phyloP scores from a whole-genome alignment of 352 stramenopile species.

The Phytophthora pisi region DNA sequence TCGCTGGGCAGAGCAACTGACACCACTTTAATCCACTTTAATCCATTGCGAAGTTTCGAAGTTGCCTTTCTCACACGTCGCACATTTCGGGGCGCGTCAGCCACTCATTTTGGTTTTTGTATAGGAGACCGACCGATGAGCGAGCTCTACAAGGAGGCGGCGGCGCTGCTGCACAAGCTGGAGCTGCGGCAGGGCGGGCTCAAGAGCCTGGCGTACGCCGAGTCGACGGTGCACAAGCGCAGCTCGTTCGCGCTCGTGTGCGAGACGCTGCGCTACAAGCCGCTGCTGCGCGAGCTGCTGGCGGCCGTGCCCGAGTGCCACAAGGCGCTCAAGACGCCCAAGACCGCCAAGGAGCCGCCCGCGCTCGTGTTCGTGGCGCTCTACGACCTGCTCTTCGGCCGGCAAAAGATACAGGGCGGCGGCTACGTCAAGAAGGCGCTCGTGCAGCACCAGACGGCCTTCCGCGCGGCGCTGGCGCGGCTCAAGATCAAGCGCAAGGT shows the following conservation, averaged over 20 bases:
- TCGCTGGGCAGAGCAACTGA: no score
- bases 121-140: conserved; percentile 47
- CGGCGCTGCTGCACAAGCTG: conserved; percentile 76
- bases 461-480: conserved; percentile 75
- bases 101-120: background rate
- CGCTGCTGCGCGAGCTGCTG: conserved; percentile 73
- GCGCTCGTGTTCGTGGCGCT: conserved; percentile 83
- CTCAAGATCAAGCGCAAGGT: conserved; percentile 87
- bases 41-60: no score
- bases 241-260: conserved; percentile 90
- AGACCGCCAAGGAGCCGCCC: conserved; percentile 41
- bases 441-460: conserved; percentile 72
- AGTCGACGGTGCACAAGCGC: conserved; percentile 84
- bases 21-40: no score
- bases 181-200: conserved; percentile 79
- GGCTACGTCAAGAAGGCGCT: conserved; percentile 90
- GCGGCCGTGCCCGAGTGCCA: conserved; percentile 72
- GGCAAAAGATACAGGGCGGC: conserved; percentile 86
- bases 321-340: conserved; percentile 65
- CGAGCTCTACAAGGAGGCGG: conserved; percentile 86
- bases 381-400: conserved; percentile 89
- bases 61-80: conserved; percentile 27
- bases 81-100: conserved; percentile 5
- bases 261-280: conserved; percentile 89
- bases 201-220: conserved; percentile 85